phyloP scores from a whole-genome alignment of 495 filamentous ascomycete genomes.

The Thermochaetoides thermophila region DNA sequence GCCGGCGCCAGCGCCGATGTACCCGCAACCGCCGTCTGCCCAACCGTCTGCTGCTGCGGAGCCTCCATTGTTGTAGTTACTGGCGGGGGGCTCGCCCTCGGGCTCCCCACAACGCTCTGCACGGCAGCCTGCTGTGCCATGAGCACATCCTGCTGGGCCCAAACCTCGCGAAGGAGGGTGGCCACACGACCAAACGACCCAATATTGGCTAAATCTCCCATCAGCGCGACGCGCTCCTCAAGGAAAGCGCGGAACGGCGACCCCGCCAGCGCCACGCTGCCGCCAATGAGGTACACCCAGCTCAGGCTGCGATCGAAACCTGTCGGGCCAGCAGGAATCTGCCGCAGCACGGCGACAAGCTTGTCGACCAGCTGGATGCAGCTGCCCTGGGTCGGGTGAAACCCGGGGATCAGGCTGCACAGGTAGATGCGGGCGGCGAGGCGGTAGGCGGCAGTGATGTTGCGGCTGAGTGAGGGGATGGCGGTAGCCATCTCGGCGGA shows the following conservation, averaged over 20 bases:
- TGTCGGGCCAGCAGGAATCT: conserved; percentile 61
- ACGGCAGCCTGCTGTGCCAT: conserved; percentile 2
- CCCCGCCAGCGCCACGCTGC: conserved; percentile 50
- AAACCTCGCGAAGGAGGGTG: conserved; percentile 66
- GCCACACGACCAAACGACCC: conserved; percentile 75
- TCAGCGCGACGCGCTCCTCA: conserved; percentile 47
- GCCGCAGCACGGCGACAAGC: conserved; percentile 53
- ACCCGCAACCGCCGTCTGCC: no score
- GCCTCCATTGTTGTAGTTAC: conserved; percentile 19
- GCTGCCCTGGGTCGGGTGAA: conserved; percentile 52
- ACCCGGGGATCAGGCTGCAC: conserved; percentile 82
- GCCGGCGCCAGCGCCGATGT: no score
- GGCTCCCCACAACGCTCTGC: conserved; percentile 21
- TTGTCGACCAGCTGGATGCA: conserved; percentile 61
- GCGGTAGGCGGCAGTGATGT: conserved; percentile 81
- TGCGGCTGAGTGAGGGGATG: conserved; percentile 43
- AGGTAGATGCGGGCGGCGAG: conserved; percentile 88
- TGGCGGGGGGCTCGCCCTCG: conserved; percentile 17
- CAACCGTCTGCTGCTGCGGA: conserved; percentile 28
- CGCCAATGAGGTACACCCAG: conserved; percentile 84
- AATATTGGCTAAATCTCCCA: conserved; percentile 62
- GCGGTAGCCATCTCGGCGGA: conserved; percentile 14
- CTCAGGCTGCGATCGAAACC: conserved; percentile 85
- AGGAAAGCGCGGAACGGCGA: conserved; percentile 68
- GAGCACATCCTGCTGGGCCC: conserved; percentile 51